Base-by-base conservation (phyloP, 1,284 basidiomycete genomes). In the Volvariella surrecta region DNA sequence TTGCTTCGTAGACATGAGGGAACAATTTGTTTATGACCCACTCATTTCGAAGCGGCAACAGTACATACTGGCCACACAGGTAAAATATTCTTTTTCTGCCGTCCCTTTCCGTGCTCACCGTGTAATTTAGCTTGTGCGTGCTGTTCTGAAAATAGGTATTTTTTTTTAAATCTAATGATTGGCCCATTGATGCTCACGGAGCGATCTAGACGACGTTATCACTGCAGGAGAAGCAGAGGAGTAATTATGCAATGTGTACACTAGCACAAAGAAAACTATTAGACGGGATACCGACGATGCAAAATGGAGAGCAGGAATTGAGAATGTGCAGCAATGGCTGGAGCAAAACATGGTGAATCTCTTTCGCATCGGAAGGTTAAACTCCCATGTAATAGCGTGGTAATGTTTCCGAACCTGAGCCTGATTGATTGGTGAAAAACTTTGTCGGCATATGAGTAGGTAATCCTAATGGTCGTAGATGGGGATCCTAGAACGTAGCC, bases 31-130 rank as follows among this genome's bases (percentile, higher is more conserved):
- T 18, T 95, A 95, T 58, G 95, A 99, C 60, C 94, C 95, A 21
- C 72, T 98, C 48, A 95, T 99, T 59, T 93, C 90, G 37, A 99
- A 99, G 71, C 76, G 95, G 56, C 94, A 98, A 63, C 96, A 99
- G 60, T 93, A 95, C 62, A 69, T 98, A 48, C 71, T 99, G 39
- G 95, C 96, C n/a, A 97, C 94, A 30, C 95, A 99, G 76, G 85
- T 93, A 50, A 41, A 74, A 11, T 11, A 28, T 11, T 6, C 24
- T 28, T 17, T 17, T 19, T 44, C 15, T 4, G 37, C 8, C 31
- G 15, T 28, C 22, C 31, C 20, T 20, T 37, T 11, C 34, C 17
- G 45, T 37, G 22, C 48, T 51, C 32, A 45, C 15, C 40, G 21
- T 41, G 28, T 49, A 6, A 7, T 19, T 13, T 44, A 79, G 74